Base-by-base conservation (phyloP, 1,284 basidiomycete genomes). In the Ustilago cynodontis region DNA sequence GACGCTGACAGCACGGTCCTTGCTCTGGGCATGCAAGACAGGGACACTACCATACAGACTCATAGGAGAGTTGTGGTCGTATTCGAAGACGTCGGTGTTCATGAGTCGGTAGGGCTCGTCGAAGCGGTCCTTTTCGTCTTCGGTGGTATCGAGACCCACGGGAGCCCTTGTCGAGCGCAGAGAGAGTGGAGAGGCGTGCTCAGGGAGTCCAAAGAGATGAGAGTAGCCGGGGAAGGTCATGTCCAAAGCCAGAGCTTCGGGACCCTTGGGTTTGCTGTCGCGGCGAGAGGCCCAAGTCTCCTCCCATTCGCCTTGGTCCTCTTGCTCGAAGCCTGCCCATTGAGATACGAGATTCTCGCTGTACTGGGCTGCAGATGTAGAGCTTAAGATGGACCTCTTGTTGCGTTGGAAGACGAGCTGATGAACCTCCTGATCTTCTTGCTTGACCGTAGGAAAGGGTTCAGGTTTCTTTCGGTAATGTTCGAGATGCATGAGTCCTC, bases 61-160 rank as follows among this genome's bases (percentile, higher is more conserved):
- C 88, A 97, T 94, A 22, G 94, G 90, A 1, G 93, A 95, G 68
- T 94, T 93, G 59, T 93, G 91, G 28, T 94, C 90, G 86, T 99
- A 98, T 87, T 99, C 96, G 85, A 99, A 99, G 37, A 98, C 95
- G 86, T 99, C 97, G 59, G 93, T 89, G 85, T 99, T 99, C 88
- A 92, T 97, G 16, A 99, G 90, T 29, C 97, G 91, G 87, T 97
- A 99, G 0, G 97, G 97, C 47, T 99, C 96, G 18, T 61, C 59
- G 71, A 76, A 86, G 51, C 85, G 83, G 33, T 64, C 77, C 29
- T 69, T 63, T 43, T 83, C 80, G 16, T 84, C 82, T 39, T 63
- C 60, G 1, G 67, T 67, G 9, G 72, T 70, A 13, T 49, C 7
- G 5, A 33, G 60, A 22, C 76, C 76, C 18, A 77, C 63, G 24